Evolutionary conservation across 73 alveolate genomes (phyloP).

Genomic region (Effrenium voratum): DNA sequence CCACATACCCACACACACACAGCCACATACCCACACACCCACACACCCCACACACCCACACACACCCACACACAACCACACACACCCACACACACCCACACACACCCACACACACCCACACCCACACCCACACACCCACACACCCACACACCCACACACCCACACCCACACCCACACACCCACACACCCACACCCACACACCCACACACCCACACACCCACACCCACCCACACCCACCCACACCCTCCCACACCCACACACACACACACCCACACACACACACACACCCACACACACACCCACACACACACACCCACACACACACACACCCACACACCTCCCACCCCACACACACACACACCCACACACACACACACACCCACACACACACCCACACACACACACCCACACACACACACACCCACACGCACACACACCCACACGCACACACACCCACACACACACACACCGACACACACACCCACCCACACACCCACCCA

Average conservation of each 20-base stretch:
- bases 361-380: not conserved
- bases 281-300: not conserved
- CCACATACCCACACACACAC: slow-evolving; percentile 1
- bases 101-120: not conserved
- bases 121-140: slow-evolving; percentile 3
- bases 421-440: not conserved
- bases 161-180: not conserved
- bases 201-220: not conserved
- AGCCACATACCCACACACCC: not conserved
- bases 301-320: not conserved
- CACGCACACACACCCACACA: slow-evolving; percentile 3
- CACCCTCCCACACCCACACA: not conserved
- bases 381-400: slow-evolving; percentile 21
- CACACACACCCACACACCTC: not conserved
- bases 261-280: not conserved
- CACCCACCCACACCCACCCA: not conserved
- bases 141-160: not conserved
- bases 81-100: not conserved
- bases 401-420: not conserved
- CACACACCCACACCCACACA: slow-evolving; percentile 12
- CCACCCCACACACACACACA: not conserved
- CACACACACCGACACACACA: not conserved
- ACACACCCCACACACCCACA: not conserved
- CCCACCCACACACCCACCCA: not conserved
- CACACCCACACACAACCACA: not conserved